These are phyloP conservation scores for Gamsiella multidivaricata DNA, from an alignment of 192 early-diverging fungal genomes.

Conservation along the genomic window DNA sequence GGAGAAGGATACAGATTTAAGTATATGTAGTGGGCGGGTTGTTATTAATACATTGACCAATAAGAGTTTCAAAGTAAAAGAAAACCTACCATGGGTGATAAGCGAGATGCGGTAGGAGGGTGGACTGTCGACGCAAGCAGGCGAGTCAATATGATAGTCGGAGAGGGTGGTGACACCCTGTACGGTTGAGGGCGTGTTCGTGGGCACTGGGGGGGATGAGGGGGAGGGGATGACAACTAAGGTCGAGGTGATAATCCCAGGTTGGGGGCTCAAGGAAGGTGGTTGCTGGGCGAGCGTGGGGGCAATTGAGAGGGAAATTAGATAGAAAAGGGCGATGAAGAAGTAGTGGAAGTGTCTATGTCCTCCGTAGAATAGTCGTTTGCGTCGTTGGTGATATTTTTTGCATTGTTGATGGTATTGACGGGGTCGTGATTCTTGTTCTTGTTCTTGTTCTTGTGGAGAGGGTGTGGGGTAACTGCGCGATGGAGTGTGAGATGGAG, in stretches of 20 bases:
- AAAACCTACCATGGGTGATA: slow-evolving; percentile 24
- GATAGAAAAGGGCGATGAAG: neutral
- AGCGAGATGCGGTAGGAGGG: neutral
- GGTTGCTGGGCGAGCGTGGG: no score
- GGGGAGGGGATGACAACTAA: neutral
- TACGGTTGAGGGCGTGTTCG: neutral
- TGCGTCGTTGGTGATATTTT: no score
- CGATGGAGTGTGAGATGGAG: neutral
- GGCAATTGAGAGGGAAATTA: neutral
- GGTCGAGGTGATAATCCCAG: slow-evolving; percentile 6
- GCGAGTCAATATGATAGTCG: slow-evolving; percentile 1
- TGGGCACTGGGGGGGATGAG: neutral
- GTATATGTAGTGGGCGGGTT: no score
- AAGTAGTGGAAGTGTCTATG: neutral
- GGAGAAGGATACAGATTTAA: no score
- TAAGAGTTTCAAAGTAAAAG: neutral
- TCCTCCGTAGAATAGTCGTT: no score
- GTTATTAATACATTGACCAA: no score
- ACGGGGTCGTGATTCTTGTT: no score
- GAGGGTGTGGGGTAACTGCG: no score
- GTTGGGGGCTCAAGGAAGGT: neutral
- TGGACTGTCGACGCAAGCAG: slow-evolving; percentile 1
- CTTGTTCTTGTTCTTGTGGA: neutral
- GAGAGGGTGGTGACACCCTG: slow-evolving; percentile 14
- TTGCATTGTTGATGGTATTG: no score